Percentiles rank a stretch among this genome's conserved stretches.
These are phyloP conservation scores for Seiridium cupressi DNA, from an alignment of 2,329 filamentous ascomycete species.

Conservation along the genomic window DNA sequence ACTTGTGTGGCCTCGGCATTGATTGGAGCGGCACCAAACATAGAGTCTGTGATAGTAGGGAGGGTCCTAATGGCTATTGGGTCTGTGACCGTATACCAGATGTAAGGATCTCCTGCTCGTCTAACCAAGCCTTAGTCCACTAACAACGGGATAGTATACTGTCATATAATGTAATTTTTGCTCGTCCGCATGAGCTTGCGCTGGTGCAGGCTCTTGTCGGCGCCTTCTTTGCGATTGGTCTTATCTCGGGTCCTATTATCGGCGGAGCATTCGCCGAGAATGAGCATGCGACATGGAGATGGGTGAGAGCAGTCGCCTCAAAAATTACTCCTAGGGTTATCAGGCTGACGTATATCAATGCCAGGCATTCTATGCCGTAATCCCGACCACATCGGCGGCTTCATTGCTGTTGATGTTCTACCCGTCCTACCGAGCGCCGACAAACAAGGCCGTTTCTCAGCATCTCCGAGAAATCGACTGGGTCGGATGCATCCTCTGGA, in stretches of 20 bases:
- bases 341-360: neutral
- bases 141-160: constrained; percentile 8
- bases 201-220: constrained; percentile 16
- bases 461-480: constrained; percentile 27
- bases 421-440: constrained; percentile 30
- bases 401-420: constrained; percentile 41
- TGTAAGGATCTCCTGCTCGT: constrained; percentile 9
- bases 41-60: constrained; percentile 28
- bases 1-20: constrained; percentile 27
- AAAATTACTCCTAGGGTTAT: neutral
- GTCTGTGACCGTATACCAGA: constrained; percentile 27
- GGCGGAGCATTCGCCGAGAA: constrained; percentile 33
- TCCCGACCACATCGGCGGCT: constrained; percentile 10
- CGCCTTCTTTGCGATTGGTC: constrained; percentile 25
- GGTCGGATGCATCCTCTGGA: constrained; percentile 27
- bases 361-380: constrained; percentile 17
- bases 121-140: neutral
- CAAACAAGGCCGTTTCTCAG: constrained; percentile 11
- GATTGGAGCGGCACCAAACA: constrained; percentile 25
- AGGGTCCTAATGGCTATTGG: constrained; percentile 30
- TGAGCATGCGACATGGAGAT: constrained; percentile 37
- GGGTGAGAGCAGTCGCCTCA: constrained; percentile 17
- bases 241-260: constrained; percentile 22
- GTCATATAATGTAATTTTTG: constrained; percentile 20
- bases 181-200: constrained; percentile 15